Evolutionary conservation across 1,284 basidiomycete species (phyloP).

Genomic region (Neolentinus lepideus): DNA sequence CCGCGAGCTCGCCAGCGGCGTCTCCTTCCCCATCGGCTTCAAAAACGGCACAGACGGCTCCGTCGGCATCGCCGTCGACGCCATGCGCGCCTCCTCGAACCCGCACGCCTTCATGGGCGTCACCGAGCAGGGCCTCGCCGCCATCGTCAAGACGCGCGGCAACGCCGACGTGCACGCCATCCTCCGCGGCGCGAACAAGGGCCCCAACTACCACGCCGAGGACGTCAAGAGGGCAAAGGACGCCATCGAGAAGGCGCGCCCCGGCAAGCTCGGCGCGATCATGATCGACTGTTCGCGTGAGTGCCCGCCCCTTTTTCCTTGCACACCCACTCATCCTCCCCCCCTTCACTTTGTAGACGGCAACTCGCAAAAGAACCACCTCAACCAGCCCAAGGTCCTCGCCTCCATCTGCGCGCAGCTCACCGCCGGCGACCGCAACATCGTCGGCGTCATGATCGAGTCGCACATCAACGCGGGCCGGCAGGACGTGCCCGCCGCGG

Average conservation of each 20-base stretch:
- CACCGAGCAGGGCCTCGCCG: slow-evolving; percentile 88
- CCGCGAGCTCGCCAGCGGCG: slow-evolving; percentile 86
- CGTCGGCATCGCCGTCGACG: slow-evolving; percentile 71
- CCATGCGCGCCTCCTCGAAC: slow-evolving; percentile 89
- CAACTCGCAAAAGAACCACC: slow-evolving; percentile 90
- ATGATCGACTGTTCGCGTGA: slow-evolving; percentile 82
- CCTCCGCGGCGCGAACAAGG: slow-evolving; percentile 82
- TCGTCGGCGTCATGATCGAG: slow-evolving; percentile 98
- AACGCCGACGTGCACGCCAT: slow-evolving; percentile 93
- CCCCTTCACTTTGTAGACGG: slow-evolving; percentile 59
- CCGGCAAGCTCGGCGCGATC: slow-evolving; percentile 56
- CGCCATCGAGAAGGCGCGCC: slow-evolving; percentile 68
- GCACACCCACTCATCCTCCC: not conserved
- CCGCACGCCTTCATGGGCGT: slow-evolving; percentile 99
- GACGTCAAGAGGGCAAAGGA: slow-evolving; percentile 68
- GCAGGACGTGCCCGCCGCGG: slow-evolving; percentile 73
- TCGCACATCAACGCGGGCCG: slow-evolving; percentile 84
- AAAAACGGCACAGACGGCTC: slow-evolving; percentile 98
- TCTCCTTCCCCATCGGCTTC: slow-evolving; percentile 94
- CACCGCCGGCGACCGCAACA: slow-evolving; percentile 64
- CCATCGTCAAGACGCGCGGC: slow-evolving; percentile 93
- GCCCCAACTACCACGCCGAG: slow-evolving; percentile 80
- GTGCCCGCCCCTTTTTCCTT: slow-evolving; percentile 19
- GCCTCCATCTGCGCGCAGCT: slow-evolving; percentile 77
- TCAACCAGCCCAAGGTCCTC: slow-evolving; percentile 83